These are phyloP conservation scores for Tuber brumale DNA, from an alignment of 495 filamentous ascomycete species.

Conservation along the genomic window DNA sequence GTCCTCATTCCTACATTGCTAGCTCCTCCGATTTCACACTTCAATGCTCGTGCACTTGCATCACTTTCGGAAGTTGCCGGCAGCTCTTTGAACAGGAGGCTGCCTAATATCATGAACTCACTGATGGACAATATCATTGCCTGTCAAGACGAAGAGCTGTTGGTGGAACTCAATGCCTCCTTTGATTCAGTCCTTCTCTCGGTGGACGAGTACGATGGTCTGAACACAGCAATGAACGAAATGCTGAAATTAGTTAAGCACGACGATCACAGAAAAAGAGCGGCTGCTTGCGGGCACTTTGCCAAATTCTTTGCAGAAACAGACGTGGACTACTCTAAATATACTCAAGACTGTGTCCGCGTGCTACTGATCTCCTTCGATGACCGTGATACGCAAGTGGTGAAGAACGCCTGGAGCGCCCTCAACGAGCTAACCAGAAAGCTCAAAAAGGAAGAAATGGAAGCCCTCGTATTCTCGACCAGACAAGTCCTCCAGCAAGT, in stretches of 20 bases:
- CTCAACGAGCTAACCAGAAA: slow-evolving; percentile 78
- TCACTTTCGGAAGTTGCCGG: slow-evolving; percentile 87
- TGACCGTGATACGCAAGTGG: slow-evolving; percentile 72
- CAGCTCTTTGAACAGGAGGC: slow-evolving; percentile 74
- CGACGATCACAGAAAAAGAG: slow-evolving; percentile 78
- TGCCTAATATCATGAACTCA: slow-evolving; percentile 82
- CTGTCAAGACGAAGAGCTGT: slow-evolving; percentile 68
- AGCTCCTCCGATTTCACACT: slow-evolving; percentile 78
- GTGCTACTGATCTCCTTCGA: slow-evolving; percentile 85
- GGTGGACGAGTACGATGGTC: slow-evolving; percentile 90
- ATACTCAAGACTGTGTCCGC: slow-evolving; percentile 89
- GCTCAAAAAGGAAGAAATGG: slow-evolving; percentile 97
- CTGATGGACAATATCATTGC: slow-evolving; percentile 86
- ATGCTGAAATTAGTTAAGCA: slow-evolving; percentile 82
- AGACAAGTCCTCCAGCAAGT: slow-evolving; percentile 77
- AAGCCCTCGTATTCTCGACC: slow-evolving; percentile 79
- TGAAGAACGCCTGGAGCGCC: slow-evolving; percentile 88
- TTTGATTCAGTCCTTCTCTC: slow-evolving; percentile 85
- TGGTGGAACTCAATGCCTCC: slow-evolving; percentile 63
- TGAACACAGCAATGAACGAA: slow-evolving; percentile 90
- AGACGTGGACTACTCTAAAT: slow-evolving; percentile 82
- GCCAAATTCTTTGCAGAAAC: slow-evolving; percentile 79
- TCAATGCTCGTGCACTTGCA: slow-evolving; percentile 89
- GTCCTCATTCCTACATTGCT: slow-evolving; percentile 91
- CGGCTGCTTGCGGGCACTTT: slow-evolving; percentile 69